Percentiles rank a stretch among this genome's conserved stretches.
These are phyloP conservation scores for Leptographium radiaticola DNA, from an alignment of 2,329 filamentous ascomycete species.

Conservation along the genomic window DNA sequence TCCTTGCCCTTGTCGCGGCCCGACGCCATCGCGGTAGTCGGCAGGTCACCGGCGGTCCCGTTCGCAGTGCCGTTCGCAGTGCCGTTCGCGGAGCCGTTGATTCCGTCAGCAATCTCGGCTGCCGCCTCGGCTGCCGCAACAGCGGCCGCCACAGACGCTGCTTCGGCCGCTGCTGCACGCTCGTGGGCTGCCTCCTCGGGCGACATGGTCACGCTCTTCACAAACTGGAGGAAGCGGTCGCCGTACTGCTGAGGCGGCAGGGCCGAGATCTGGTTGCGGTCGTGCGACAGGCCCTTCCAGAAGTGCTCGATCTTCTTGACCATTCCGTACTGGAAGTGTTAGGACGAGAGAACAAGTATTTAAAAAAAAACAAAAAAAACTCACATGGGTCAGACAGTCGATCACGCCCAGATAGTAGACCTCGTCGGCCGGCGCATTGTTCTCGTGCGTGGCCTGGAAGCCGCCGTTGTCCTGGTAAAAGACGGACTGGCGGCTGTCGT, in stretches of 20 bases:
- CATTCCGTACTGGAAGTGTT: conserved; percentile 59
- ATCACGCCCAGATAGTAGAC: conserved; percentile 98
- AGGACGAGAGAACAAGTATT: no score
- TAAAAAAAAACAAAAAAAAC: conserved; percentile 25
- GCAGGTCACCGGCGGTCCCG: conserved; percentile 6
- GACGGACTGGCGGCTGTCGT: conserved; percentile 61
- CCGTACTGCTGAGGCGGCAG: conserved; percentile 85
- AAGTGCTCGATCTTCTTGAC: conserved; percentile 94
- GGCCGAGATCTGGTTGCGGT: conserved; percentile 80
- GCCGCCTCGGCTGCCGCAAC: conserved; percentile 25
- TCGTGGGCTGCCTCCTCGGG: conserved; percentile 57
- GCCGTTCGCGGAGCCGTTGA: background rate
- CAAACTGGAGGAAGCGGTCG: conserved; percentile 86
- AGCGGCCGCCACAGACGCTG: background rate
- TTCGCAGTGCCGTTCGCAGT: background rate
- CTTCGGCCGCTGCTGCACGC: conserved; percentile 27
- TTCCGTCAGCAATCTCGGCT: background rate
- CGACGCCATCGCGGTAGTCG: conserved; percentile 37
- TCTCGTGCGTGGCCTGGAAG: conserved; percentile 82
- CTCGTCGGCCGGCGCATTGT: conserved; percentile 72
- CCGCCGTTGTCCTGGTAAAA: conserved; percentile 94
- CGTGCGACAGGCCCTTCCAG: conserved; percentile 82
- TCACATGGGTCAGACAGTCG: conserved; percentile 91
- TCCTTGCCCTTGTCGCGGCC: conserved; percentile 18
- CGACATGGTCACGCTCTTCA: conserved; percentile 81